phyloP scores from a whole-genome alignment of 202 grass and related monocot species.

The Carex arenaria region DNA sequence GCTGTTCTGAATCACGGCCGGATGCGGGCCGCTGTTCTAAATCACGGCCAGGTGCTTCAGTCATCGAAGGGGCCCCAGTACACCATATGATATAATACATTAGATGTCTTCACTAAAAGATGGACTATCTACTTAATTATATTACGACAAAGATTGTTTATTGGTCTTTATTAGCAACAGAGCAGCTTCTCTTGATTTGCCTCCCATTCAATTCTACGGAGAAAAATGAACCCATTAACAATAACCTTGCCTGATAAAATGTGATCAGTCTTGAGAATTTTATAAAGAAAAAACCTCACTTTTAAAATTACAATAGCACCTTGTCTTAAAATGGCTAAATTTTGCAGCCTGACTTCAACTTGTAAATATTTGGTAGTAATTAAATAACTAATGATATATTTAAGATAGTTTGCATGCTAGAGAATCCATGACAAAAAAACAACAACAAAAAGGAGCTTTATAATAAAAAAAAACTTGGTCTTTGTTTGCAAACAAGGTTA shows the following conservation, averaged over 20 bases:
- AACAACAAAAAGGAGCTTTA: neutral
- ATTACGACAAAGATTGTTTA: neutral
- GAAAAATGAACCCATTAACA: constrained; percentile 22
- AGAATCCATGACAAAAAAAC: neutral
- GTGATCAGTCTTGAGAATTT: neutral
- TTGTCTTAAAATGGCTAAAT: neutral
- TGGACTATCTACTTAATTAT: constrained; percentile 5
- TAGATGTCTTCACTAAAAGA: constrained; percentile 14
- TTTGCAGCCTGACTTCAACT: constrained; percentile 1
- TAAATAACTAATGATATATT: neutral
- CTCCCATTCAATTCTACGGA: constrained; percentile 17
- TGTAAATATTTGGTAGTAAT: neutral
- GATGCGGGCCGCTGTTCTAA: too few relatives aligned
- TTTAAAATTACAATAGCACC: neutral
- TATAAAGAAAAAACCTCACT: neutral
- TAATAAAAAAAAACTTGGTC: neutral
- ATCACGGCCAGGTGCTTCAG: too few relatives aligned
- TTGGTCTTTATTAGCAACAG: constrained; percentile 7
- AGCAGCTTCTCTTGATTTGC: constrained; percentile 1
- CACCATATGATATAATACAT: constrained; percentile 16
- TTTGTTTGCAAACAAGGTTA: neutral
- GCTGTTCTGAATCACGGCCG: too few relatives aligned
- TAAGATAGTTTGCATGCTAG: neutral
- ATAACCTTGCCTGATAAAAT: constrained; percentile 11
- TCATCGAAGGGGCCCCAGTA: neutral